Conservation (phyloP, 768 basidiomycete genomes). For the Punctularia strigosozonata region DNA sequence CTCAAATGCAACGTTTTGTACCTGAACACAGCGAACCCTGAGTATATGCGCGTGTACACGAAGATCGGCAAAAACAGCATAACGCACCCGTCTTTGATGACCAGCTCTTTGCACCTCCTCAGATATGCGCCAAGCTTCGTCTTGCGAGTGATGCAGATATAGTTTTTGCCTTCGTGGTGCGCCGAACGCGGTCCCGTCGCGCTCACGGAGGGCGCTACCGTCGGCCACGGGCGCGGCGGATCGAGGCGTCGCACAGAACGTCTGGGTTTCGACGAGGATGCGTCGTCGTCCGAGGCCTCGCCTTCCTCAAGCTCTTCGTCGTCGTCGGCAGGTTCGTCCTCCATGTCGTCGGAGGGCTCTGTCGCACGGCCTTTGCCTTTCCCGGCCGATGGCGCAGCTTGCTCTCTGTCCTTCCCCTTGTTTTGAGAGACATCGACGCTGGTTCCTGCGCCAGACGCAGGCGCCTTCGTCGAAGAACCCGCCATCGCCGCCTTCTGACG, state of each 20-base stretch:
- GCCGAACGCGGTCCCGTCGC: slow-evolving; percentile 74
- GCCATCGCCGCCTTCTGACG: too few relatives aligned
- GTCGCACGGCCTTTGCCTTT: too few relatives aligned
- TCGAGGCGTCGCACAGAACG: slow-evolving; percentile 50
- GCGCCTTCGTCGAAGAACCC: background rate
- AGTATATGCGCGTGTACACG: background rate
- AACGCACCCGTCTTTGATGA: slow-evolving; percentile 61
- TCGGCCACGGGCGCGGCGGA: slow-evolving; percentile 67
- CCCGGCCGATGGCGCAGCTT: too few relatives aligned
- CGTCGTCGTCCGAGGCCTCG: background rate
- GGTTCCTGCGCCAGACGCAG: too few relatives aligned
- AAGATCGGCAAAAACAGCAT: background rate
- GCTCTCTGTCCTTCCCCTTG: too few relatives aligned
- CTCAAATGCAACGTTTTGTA: slow-evolving; percentile 64
- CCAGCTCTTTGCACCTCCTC: slow-evolving; percentile 60
- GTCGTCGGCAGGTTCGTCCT: background rate
- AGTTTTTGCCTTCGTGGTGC: slow-evolving; percentile 71
- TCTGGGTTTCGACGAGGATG: slow-evolving; percentile 3
- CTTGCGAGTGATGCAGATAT: slow-evolving; percentile 71
- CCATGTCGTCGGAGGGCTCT: too few relatives aligned
- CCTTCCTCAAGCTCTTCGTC: background rate
- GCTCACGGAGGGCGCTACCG: slow-evolving; percentile 61
- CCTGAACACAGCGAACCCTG: slow-evolving; percentile 21
- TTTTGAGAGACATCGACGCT: too few relatives aligned
- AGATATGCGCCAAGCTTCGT: slow-evolving; percentile 64